phyloP scores from a whole-genome alignment of 139 green algal species.

The Astrephomene gubernaculifera region DNA sequence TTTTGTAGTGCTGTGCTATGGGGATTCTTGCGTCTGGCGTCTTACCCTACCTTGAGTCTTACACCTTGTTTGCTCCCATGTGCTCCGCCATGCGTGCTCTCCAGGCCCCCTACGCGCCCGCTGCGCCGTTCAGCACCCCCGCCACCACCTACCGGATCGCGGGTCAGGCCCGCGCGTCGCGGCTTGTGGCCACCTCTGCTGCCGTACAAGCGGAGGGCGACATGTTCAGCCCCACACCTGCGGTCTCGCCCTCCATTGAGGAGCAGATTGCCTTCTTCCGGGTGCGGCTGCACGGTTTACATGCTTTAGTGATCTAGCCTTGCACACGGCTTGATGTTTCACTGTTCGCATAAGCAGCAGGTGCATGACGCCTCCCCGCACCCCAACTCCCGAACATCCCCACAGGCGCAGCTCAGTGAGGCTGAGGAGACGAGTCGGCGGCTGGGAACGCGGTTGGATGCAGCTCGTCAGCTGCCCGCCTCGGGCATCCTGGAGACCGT shows the following conservation, averaged over 20 bases:
- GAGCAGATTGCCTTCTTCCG: conserved; percentile 2
- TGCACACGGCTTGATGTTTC: no score
- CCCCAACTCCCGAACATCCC: background rate
- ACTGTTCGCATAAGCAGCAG: no score
- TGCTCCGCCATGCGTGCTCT: no score
- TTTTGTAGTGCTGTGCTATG: no score
- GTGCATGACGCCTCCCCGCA: no score
- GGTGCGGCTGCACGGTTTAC: no score
- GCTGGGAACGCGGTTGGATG: background rate
- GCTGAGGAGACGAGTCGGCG: background rate
- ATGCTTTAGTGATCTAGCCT: no score
- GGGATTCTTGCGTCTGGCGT: no score
- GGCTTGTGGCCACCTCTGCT: background rate
- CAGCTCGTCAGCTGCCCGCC: background rate
- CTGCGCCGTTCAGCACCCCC: conserved; percentile 24
- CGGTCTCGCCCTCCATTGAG: background rate
- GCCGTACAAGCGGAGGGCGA: background rate
- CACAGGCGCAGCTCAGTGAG: conserved; percentile 20
- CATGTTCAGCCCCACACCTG: background rate
- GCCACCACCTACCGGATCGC: conserved; percentile 25
- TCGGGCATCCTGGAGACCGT: conserved; percentile 24
- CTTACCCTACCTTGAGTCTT: no score
- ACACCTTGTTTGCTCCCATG: no score
- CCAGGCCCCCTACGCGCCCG: background rate
- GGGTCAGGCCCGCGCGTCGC: no score